Percentiles rank a stretch among this genome's conserved stretches.
Conservation (phyloP, 2,329 filamentous ascomycete genomes). For the Cercospora canescens region DNA sequence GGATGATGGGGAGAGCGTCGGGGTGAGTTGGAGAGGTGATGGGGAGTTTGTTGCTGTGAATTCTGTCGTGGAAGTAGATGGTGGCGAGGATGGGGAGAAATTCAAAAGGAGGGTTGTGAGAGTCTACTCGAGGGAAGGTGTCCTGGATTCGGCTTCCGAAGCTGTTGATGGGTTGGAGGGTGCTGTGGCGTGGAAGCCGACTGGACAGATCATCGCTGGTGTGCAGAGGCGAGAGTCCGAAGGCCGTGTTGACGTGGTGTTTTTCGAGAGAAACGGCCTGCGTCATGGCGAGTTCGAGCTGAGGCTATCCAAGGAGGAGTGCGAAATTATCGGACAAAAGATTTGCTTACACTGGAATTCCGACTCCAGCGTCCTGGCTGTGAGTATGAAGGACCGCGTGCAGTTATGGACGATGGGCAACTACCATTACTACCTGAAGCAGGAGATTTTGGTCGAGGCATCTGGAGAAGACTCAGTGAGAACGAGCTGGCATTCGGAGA, state of each 20-base stretch:
- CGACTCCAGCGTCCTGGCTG: constrained; percentile 86
- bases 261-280: constrained; percentile 96
- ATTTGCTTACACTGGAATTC: constrained; percentile 82
- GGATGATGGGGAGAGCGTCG: constrained; percentile 67
- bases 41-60: constrained; percentile 89
- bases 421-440: constrained; percentile 97
- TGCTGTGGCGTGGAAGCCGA: constrained; percentile 85
- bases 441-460: constrained; percentile 61
- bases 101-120: constrained; percentile 72
- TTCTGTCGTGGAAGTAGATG: constrained; percentile 69
- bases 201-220: constrained; percentile 86
- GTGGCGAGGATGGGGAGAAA: constrained; percentile 20
- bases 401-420: constrained; percentile 97
- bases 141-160: constrained; percentile 90
- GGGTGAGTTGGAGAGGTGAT: constrained; percentile 91
- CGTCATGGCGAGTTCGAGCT: constrained; percentile 94
- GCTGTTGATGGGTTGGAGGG: constrained; percentile 90
- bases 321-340: constrained; percentile 54
- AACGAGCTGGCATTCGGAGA: constrained; percentile 79
- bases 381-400: constrained; percentile 71
- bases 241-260: constrained; percentile 70
- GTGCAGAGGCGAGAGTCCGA: constrained; percentile 70
- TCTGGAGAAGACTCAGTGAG: constrained; percentile 14
- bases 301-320: constrained; percentile 62
- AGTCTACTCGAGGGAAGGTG: constrained; percentile 86